Evolutionary conservation across 2,329 filamentous ascomycete genomes (phyloP).

Genomic region (Neofusicoccum sp.): DNA sequence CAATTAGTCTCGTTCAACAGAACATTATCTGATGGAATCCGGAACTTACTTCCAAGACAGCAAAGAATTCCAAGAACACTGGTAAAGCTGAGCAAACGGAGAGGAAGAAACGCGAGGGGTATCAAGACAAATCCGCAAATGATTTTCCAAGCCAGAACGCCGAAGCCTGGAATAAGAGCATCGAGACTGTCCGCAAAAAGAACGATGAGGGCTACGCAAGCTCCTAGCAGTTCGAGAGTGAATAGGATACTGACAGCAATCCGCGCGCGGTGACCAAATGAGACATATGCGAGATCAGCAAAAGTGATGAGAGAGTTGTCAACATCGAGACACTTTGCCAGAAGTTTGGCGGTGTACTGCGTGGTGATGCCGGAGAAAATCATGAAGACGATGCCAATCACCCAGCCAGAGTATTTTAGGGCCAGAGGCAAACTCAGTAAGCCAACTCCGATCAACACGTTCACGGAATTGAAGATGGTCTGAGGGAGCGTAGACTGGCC

Average conservation of each 20-base stretch:
- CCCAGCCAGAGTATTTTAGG: slow-evolving; percentile 83
- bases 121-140: slow-evolving; percentile 75
- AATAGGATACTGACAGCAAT: slow-evolving; percentile 83
- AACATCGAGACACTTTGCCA: slow-evolving; percentile 85
- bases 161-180: slow-evolving; percentile 70
- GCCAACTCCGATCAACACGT: slow-evolving; percentile 87
- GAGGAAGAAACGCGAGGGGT: slow-evolving; percentile 78
- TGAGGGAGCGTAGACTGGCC: slow-evolving; percentile 95
- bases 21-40: not conserved
- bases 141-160: slow-evolving; percentile 76
- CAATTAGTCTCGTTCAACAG: slow-evolving; percentile 27
- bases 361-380: slow-evolving; percentile 73
- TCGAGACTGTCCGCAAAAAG: slow-evolving; percentile 93
- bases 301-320: slow-evolving; percentile 88
- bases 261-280: slow-evolving; percentile 79
- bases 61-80: slow-evolving; percentile 90
- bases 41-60: slow-evolving; percentile 76
- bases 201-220: slow-evolving; percentile 84
- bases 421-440: slow-evolving; percentile 85
- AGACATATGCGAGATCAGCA: slow-evolving; percentile 87
- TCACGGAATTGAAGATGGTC: slow-evolving; percentile 95
- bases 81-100: slow-evolving; percentile 82
- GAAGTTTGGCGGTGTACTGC: slow-evolving; percentile 77
- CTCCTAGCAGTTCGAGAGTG: slow-evolving; percentile 79
- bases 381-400: slow-evolving; percentile 75